Base-by-base conservation (phyloP, 305 asterid species). In the Fraxinus platypoda region DNA sequence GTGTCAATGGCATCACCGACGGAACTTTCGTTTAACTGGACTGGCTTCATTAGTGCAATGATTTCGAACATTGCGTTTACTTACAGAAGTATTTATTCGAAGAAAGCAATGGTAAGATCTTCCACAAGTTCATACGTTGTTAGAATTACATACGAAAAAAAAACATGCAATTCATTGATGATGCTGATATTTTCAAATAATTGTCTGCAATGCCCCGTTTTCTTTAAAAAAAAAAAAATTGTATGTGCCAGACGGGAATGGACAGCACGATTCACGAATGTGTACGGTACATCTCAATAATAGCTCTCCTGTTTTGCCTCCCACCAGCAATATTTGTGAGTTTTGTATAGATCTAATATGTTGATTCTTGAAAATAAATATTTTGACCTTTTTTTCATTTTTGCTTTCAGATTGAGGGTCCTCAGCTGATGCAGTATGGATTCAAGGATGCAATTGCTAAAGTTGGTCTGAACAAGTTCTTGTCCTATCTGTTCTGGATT, bases 1-100 rank as follows among this genome's bases (percentile, higher is more conserved):
- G 95, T 91, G 72, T 91, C 93, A 12, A 87, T 91, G 91, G 92
- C 93, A 4, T 91, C 95, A 2, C 25, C 90, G 86, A 91, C 94
- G 0, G 95, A 91, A 46, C 91, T 91, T 72, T 90, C 95, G 5
- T 91, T 91, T 76, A 91, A 91, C 23, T 91, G 95, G 94, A 88
- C 88, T 38, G 93, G 93, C 28, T 91, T 91, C 91, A 87, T 77
- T 33, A 91, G 95, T 76, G 94, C 95, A 23, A 90, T 91, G 93
- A 90, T 91, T 30, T 91, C 95, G 15, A 91, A 91, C 77, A 74
- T 90, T 80, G 92, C 95, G 9, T 91, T 91, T 74, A 90, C 95
- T 71, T 91, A 90, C 88, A 86, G 94, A 81, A 91, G 95, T 87
- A 88, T 91, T 75, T 91, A 91, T 83, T 91, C 93, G 64, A 91